Base-by-base conservation (phyloP, 805 yeast genomes). In the Yamadazyma sp. region DNA sequence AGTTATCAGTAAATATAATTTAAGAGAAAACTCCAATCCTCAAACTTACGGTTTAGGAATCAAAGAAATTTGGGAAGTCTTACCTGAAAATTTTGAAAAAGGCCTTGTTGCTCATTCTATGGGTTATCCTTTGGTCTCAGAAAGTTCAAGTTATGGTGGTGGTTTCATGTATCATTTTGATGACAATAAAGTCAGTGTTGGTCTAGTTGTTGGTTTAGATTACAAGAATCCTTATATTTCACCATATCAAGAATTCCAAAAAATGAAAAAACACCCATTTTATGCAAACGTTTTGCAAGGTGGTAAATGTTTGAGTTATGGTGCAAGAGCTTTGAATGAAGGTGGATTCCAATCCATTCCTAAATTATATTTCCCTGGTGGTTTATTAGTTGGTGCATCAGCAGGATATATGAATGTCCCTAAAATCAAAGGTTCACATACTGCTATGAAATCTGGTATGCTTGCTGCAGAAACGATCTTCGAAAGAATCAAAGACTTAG, bases 331-430 rank as follows among this genome's bases (percentile, higher is more conserved):
- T 1, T 74, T 93, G 48, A 93, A 91, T 59, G 99, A 93, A 65
- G 99, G 99, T 43, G 99, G 99, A 1, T 73, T 70, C 48, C 99
- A 93, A 66, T 81, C 95, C 24, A 84, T 93, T 34, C 99, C 99
- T 16, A 76, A 81, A 54, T 70, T 93, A 36, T 69, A 81, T 46
- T 93, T 93, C 75, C 98, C 98, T 2, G 99, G 99, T 33, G 99
- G 98, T 35, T 82, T 88, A 7, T 64, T 93, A 19, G 91, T 93
- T 25, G 99, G 99, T 21, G 93, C 95, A 38, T 69, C 94, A 38
- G 98, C 98, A 3, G 98, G 98, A 1, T 91, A 93, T 59, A 76
- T 93, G 78, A 93, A 93, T 56, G 98, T 93, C 28, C 97, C 98
- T 35, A 93, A 91, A 60, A 86, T 93, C 53, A 93, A 93, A 64